Base-by-base conservation (phyloP, 2,329 filamentous ascomycete genomes). In the Neofusicoccum sp. region DNA sequence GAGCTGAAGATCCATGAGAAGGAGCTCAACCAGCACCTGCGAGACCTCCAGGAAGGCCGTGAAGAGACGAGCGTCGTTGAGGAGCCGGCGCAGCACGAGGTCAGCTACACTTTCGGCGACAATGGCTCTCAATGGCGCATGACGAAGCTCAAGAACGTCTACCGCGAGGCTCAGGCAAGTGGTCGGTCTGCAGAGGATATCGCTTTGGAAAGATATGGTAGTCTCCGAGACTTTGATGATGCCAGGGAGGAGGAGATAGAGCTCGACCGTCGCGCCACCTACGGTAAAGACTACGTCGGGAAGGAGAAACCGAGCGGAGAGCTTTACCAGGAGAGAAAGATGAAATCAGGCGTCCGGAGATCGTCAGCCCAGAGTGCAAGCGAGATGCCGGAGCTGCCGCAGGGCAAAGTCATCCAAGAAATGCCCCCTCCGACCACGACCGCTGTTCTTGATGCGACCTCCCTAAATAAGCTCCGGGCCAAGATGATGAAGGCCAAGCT, bases 401-500 rank as follows among this genome's bases (percentile, higher is more conserved):
- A 91, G 69, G 85, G 85, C 12, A 73, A 82, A 34, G 69, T 83
- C 24, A 81, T 90, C 54, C 76, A 82, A 2, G 83, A 87, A n/a
- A 78, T 82, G 43, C 70, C 75, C 51, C 76, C 78, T 28, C 71
- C 79, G n/a, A 71, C 77, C 3, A 74, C 76, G 6, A 78, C 79
- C 4, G 81, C 81, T 16, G 76, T 74, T 11, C 74, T 96, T 20
- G 90, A 96, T 67, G 86, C 89, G 69, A 95, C 91, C 0, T 81
- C 87, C 0, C 80, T 99, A 60, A 99, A 99, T 75, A 87, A 90
- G 63, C 83, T 99, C 53, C 93, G 93, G 65, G 95, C 95, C 0
- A 89, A 95, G 69, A 88, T 98, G 81, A 93, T 99, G 89, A 97
- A 96, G 73, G 95, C 95, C 4, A 96, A 96, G 71, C 79, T 99